Conservation (phyloP, 352 stramenopile genomes). For the Elongisporangium undulatum region DNA sequence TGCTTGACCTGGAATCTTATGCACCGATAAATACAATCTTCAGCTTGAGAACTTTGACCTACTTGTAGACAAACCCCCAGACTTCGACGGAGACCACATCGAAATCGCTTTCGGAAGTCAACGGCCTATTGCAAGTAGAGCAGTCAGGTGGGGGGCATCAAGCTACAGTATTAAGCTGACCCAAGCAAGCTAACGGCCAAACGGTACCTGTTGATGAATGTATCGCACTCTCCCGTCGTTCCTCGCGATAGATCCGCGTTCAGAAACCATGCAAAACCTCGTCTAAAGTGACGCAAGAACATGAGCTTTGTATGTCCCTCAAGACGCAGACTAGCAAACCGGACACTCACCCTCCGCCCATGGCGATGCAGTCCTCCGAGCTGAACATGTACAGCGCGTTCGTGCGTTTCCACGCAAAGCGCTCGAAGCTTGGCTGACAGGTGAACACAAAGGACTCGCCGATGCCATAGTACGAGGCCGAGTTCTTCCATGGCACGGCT, state of each 20-base stretch:
- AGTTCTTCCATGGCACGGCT: slow-evolving; percentile 36
- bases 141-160: neutral
- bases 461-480: slow-evolving; percentile 61
- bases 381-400: slow-evolving; percentile 75
- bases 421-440: slow-evolving; percentile 48
- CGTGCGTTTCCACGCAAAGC: slow-evolving; percentile 52
- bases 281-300: slow-evolving; percentile 12
- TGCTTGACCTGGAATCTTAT: neutral
- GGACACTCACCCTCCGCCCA: slow-evolving; percentile 63
- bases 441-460: slow-evolving; percentile 76
- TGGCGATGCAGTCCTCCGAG: slow-evolving; percentile 61
- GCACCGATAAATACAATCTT: neutral
- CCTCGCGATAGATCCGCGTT: slow-evolving; percentile 65
- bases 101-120: slow-evolving; percentile 50
- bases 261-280: slow-evolving; percentile 61
- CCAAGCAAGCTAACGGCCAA: neutral
- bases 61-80: slow-evolving; percentile 58
- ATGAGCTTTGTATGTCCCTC: neutral
- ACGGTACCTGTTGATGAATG: slow-evolving; percentile 50
- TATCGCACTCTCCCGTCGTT: slow-evolving; percentile 39
- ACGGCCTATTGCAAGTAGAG: slow-evolving; percentile 12
- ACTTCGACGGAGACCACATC: slow-evolving; percentile 60
- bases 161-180: neutral
- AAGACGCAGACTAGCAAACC: slow-evolving; percentile 1
- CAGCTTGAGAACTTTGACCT: neutral